Evolutionary conservation across 164 flowering plant species (phyloP), one percentile per base, ranked within the genome.

Genomic region (Vitis rupestris): DNA sequence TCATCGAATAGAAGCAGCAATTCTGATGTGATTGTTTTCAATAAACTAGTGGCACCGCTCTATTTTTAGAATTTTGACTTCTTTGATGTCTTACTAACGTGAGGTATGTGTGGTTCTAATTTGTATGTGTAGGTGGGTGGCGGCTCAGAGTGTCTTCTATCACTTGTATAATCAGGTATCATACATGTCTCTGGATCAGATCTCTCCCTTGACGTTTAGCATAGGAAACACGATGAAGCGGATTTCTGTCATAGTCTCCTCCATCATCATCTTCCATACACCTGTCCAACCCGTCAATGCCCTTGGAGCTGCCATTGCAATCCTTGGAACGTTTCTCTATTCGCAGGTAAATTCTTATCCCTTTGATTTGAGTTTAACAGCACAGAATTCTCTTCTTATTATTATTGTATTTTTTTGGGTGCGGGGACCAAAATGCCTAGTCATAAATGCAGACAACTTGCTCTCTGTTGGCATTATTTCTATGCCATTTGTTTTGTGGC

Each of bases 111-210:
- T 71, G 72, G 63, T 29, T 75, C 50, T 70, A 30, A 54, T 59
- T 48, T 70, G 37, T 54, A 56, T 12, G 61, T 9, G 10, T 74
- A 82, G 86, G 86, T 83, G 86, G 86, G 81, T 83, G 59, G 84
- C 71, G 5, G 84, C 84, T 1, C 86, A 83, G 61, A 83, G 86
- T 63, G 55, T 83, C 47, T 83, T 83, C 81, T 83, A 83, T 67
- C 86, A 83, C 74, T 63, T 83, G 54, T 83, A 83, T 44, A 83
- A 83, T 47, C 86, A 83, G 30, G 86, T 83, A n/a, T 83, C 86
- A 54, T 83, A 83, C 71, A 83, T 83, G 86, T 83, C 86, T 0
- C 70, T 83, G 4, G 84, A 83, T 67, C 81, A 81, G 63, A 83
- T 83, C 16, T 81, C 86, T 64, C 86, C 86, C 16, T 69, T 83